Conservation (phyloP, 768 basidiomycete genomes). For the Hirschioporus abietinus region DNA sequence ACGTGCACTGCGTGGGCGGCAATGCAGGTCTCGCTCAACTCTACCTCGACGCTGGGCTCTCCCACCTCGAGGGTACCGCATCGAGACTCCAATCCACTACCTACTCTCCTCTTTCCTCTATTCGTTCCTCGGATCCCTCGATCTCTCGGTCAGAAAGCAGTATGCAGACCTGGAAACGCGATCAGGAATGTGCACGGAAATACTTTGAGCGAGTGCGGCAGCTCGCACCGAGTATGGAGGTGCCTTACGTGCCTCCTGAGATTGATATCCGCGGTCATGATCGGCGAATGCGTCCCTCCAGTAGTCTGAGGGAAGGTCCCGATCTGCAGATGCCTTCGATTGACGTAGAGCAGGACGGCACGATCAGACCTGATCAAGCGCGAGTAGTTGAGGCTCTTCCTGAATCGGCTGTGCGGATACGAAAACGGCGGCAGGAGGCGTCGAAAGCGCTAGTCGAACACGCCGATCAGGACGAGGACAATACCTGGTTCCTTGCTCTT, state of each 20-base stretch:
- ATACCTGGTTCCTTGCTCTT: constrained; percentile 75
- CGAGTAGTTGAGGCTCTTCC: constrained; percentile 14
- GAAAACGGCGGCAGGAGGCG: constrained; percentile 4
- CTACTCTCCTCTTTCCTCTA: constrained; percentile 71
- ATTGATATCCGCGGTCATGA: constrained; percentile 15
- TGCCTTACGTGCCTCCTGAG: constrained; percentile 59
- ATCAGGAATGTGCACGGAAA: constrained; percentile 62
- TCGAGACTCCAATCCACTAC: constrained; percentile 66
- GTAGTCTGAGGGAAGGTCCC: constrained; percentile 14
- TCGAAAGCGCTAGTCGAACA: constrained; percentile 10
- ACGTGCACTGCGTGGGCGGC: constrained; percentile 63
- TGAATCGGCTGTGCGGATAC: constrained; percentile 5
- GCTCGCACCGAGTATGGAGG: constrained; percentile 59
- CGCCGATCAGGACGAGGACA: constrained; percentile 56
- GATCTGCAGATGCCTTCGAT: constrained; percentile 68
- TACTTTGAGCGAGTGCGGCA: constrained; percentile 68
- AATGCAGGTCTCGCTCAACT: constrained; percentile 62
- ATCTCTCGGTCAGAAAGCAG: constrained; percentile 41
- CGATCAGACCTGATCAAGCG: constrained; percentile 12
- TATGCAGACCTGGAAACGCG: constrained; percentile 68
- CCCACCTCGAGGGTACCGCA: constrained; percentile 79
- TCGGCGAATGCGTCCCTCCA: constrained; percentile 10
- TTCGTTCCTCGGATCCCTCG: constrained; percentile 56
- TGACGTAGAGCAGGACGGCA: constrained; percentile 29
- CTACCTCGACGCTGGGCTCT: constrained; percentile 72